Conservation (phyloP, 176 grass and related monocot genomes). For the Aegilops bicornis region DNA sequence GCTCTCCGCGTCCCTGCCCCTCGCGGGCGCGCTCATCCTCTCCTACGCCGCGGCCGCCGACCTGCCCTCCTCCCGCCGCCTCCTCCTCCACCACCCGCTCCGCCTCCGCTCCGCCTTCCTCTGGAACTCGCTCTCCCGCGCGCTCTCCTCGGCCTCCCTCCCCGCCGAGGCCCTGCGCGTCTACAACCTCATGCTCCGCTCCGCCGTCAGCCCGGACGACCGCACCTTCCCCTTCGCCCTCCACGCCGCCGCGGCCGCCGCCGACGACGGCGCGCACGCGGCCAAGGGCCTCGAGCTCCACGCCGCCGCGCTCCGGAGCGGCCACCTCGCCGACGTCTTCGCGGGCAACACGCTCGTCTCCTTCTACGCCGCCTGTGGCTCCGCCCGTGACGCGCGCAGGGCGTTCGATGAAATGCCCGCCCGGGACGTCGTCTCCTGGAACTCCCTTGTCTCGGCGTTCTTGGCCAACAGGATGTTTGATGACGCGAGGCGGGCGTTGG, state of each 20-base stretch:
- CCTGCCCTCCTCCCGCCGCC: conserved; percentile 40
- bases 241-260: conserved; percentile 43
- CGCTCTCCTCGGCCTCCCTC: conserved; percentile 46
- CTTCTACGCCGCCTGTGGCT: conserved; percentile 47
- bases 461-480: conserved; percentile 38
- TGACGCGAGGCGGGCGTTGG: conserved; percentile 26
- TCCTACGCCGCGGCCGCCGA: conserved; percentile 53
- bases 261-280: neutral
- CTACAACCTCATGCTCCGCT: conserved; percentile 60
- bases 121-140: conserved; percentile 85
- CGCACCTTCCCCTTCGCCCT: conserved; percentile 73
- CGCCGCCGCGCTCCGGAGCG: conserved; percentile 48
- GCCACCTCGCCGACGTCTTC: conserved; percentile 53
- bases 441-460: conserved; percentile 60
- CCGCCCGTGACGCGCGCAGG: conserved; percentile 25
- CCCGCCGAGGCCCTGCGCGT: conserved; percentile 35
- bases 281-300: conserved; percentile 70
- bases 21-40: conserved; percentile 59
- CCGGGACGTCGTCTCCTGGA: conserved; percentile 75
- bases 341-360: conserved; percentile 66
- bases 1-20: conserved; percentile 38
- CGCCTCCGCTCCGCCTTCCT: conserved; percentile 51
- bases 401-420: conserved; percentile 68
- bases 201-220: conserved; percentile 50
- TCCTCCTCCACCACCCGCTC: conserved; percentile 49